Evolutionary conservation across 495 filamentous ascomycete genomes (phyloP).

Genomic region (Lasiosphaeriaceae sp.): DNA sequence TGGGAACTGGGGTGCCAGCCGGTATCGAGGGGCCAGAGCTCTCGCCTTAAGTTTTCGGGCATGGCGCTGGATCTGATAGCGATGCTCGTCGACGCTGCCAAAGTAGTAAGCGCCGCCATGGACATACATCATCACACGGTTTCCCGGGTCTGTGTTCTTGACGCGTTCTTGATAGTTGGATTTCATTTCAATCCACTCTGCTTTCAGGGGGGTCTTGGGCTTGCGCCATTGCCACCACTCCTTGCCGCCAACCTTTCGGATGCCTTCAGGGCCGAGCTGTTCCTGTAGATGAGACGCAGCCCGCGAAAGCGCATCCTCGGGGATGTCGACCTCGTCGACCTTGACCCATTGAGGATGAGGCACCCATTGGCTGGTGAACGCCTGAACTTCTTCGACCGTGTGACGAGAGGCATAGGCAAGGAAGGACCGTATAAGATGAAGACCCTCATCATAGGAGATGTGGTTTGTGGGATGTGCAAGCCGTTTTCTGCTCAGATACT

Average conservation of each 20-base stretch:
- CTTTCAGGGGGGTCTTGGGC: constrained; percentile 57
- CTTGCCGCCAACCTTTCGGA: constrained; percentile 71
- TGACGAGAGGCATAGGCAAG: constrained; percentile 77
- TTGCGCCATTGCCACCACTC: constrained; percentile 94
- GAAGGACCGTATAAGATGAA: constrained; percentile 83
- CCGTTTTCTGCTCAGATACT: constrained; percentile 80
- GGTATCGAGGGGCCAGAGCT: constrained; percentile 83
- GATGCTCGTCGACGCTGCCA: constrained; percentile 89
- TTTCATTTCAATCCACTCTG: constrained; percentile 96
- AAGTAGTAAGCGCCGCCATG: constrained; percentile 75
- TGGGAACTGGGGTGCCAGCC: constrained; percentile 87
- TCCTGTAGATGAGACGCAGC: constrained; percentile 60
- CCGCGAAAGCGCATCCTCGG: constrained; percentile 52
- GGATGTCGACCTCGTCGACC: constrained; percentile 67
- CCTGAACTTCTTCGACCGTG: constrained; percentile 86
- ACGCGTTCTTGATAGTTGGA: constrained; percentile 71
- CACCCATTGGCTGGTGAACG: constrained; percentile 85
- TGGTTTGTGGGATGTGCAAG: constrained; percentile 73
- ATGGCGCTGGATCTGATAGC: constrained; percentile 93
- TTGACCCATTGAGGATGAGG: constrained; percentile 86
- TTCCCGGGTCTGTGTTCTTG: constrained; percentile 50
- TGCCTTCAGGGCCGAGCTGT: constrained; percentile 71
- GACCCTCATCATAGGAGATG: constrained; percentile 89
- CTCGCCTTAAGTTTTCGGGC: constrained; percentile 87
- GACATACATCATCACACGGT: constrained; percentile 86